Evolutionary conservation across 805 yeast genomes (phyloP), one percentile per base, ranked within the genome.

Genomic region (Yarrowia sp.): DNA sequence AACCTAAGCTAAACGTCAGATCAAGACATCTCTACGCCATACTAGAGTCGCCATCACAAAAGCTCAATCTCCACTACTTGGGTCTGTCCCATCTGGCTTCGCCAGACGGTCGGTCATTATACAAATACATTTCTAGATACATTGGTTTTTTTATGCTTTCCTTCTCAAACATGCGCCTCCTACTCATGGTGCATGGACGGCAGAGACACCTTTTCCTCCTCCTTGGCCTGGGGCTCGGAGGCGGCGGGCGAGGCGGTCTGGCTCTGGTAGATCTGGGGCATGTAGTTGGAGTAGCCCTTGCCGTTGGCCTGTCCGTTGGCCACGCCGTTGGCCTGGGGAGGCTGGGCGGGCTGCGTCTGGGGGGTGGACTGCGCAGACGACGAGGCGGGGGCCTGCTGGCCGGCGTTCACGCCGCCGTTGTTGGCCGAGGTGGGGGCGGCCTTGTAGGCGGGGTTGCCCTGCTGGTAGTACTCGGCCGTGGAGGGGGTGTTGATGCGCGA

Each of bases 251-350:
- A 61, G 11, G 73, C 74, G 15, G 75, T 72, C 64, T 71, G 72
- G 19, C 72, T 72, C 69, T 71, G 63, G 40, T 69, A 59, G 49
- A 72, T 71, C 61, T 70, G 68, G 8, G 74, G 74, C 41, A 74
- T 72, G 59, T 68, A 52, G 40, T 68, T 68, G 41, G 67, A 71
- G 48, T 72, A 73, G 40, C 69, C 58, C 64, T 61, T 59, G 36
- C 65, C 58, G 38, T 66, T 69, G 52, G 70, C 64, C 69, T 61
- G 70, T 15, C 69, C 70, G 52, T 59, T 59, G 32, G 43, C 64
- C 2, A 38, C 64, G 14, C 65, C 65, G 65, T 59, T 63, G 5
- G 67, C 56, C 43, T 36, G 56, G n/a, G 45, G 69, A 36, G 59
- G 58, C 61, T 32, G 56, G 10, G 48, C 66, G 36, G 61, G 70